Percentiles rank a stretch among this genome's conserved stretches.
Evolutionary conservation across 208 protist genomes (phyloP).

Genomic region (Acanthamoeba lenticulata): DNA sequence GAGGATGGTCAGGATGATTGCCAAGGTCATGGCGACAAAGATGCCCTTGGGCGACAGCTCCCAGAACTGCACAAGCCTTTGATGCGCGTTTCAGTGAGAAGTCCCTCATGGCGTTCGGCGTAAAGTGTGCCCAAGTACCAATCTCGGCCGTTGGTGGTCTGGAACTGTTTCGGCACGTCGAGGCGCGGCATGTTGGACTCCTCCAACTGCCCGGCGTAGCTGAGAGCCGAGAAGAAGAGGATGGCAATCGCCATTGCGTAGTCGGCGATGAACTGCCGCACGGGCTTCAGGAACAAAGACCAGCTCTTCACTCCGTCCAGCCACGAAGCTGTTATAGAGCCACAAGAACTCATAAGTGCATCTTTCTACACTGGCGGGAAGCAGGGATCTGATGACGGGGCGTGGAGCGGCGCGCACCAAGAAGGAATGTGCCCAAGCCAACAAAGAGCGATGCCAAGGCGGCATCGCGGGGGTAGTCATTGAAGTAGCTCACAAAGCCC

Average conservation of each 20-base stretch:
- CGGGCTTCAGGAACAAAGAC: neutral
- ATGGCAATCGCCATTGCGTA: slow-evolving; percentile 73
- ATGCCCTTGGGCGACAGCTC: slow-evolving; percentile 33
- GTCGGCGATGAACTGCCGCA: slow-evolving; percentile 65
- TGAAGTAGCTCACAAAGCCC: slow-evolving; percentile 57
- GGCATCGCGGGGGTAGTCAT: neutral
- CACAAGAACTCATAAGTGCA: too few relatives aligned
- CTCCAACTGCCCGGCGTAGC: neutral
- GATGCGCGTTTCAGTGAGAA: too few relatives aligned
- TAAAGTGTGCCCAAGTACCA: neutral
- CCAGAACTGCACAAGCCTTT: slow-evolving; percentile 58
- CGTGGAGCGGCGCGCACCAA: too few relatives aligned
- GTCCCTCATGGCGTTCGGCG: neutral
- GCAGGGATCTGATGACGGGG: neutral
- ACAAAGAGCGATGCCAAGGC: slow-evolving; percentile 60
- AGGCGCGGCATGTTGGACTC: slow-evolving; percentile 25
- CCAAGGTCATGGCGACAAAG: slow-evolving; percentile 50
- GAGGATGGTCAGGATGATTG: slow-evolving; percentile 78
- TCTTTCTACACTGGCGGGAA: too few relatives aligned
- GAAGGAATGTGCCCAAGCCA: slow-evolving; percentile 53
- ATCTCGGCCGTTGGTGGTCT: neutral
- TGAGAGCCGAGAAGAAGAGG: slow-evolving; percentile 65
- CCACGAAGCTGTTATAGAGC: neutral
- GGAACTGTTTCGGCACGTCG: slow-evolving; percentile 42
- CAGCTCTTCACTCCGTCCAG: neutral